Conservation (phyloP, 176 grass and related monocot genomes). For the Musa acuminata region DNA sequence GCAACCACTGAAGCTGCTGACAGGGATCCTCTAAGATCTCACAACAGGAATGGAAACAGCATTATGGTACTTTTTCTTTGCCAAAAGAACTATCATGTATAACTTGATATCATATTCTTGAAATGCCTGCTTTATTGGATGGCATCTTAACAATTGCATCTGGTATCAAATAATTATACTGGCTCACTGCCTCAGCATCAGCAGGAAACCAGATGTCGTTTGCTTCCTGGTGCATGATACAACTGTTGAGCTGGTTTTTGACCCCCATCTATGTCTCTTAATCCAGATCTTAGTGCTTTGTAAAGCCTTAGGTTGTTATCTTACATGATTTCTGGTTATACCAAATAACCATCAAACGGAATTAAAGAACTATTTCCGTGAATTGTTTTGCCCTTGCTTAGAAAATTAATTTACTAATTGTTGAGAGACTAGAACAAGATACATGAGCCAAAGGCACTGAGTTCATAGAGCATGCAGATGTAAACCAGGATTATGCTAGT, state of each 20-base stretch:
- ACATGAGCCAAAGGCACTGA: too few relatives aligned
- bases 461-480: too few relatives aligned
- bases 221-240: not conserved
- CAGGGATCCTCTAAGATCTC: slow-evolving; percentile 11
- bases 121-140: not conserved
- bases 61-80: slow-evolving; percentile 6
- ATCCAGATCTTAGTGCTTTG: too few relatives aligned
- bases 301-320: too few relatives aligned
- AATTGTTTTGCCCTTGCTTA: too few relatives aligned
- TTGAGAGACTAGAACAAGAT: too few relatives aligned
- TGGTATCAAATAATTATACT: not conserved
- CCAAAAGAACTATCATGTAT: not conserved
- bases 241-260: not conserved
- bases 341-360: too few relatives aligned
- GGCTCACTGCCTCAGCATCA: not conserved
- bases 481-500: too few relatives aligned
- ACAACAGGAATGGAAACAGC: not conserved
- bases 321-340: too few relatives aligned
- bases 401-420: too few relatives aligned
- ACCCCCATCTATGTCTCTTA: too few relatives aligned
- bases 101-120: not conserved
- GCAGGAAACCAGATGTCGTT: not conserved
- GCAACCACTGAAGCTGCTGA: slow-evolving; percentile 9
- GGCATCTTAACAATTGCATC: not conserved
- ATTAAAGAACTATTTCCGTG: too few relatives aligned